phyloP scores from a whole-genome alignment of 164 flowering plant genomes.

The Chimonanthus praecox region DNA sequence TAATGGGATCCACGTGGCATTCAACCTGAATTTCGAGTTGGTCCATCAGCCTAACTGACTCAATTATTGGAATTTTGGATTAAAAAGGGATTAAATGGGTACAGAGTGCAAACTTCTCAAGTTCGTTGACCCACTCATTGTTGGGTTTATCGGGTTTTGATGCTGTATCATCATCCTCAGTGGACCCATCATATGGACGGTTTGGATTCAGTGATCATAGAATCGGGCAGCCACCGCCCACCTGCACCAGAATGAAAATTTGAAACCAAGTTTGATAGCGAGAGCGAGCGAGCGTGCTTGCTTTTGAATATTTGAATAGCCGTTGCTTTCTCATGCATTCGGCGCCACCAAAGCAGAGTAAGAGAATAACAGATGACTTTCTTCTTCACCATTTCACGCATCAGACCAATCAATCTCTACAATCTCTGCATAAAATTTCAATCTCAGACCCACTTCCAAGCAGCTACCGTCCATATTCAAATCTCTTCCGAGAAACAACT shows the following conservation, averaged over 20 bases:
- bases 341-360: background rate
- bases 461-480: background rate
- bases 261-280: background rate
- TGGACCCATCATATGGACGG: background rate
- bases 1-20: too few relatives aligned
- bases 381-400: background rate
- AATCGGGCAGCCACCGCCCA: background rate
- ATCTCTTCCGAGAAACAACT: slow-evolving; percentile 12
- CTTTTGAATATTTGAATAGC: background rate
- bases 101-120: too few relatives aligned
- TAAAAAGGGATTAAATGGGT: too few relatives aligned
- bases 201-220: background rate
- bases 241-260: background rate
- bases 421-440: background rate
- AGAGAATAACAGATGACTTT: background rate
- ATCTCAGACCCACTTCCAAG: background rate
- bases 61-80: too few relatives aligned
- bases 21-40: too few relatives aligned
- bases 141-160: too few relatives aligned
- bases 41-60: too few relatives aligned
- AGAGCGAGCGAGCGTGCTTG: too few relatives aligned
- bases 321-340: background rate
- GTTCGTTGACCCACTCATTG: too few relatives aligned
- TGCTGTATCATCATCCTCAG: too few relatives aligned
- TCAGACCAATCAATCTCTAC: background rate